Evolutionary conservation across 345 rosid genomes (phyloP), one percentile per base, ranked within the genome.

Genomic region (Salix viminalis): DNA sequence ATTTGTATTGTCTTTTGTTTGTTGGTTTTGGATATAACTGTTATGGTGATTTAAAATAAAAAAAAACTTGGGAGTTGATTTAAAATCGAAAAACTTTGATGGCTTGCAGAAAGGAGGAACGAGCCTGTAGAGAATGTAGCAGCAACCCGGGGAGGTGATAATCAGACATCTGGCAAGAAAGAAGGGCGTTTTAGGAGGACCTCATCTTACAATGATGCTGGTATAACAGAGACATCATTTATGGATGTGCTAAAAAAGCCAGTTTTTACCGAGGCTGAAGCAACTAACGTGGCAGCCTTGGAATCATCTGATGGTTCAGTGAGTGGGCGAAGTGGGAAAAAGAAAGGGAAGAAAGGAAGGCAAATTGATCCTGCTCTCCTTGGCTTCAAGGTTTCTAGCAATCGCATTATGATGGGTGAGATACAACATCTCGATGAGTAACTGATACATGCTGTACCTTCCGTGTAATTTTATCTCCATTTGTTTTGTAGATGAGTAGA

Each of bases 321-420:
- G 72, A 77, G 61, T 1, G 78, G 50, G 3, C 80, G 84, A 77
- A 79, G 87, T 8, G 87, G 89, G 26, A 94, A 92, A 83, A 94
- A 89, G 92, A 94, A 92, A 80, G 98, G 96, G 69, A 94, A 94
- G 86, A 92, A 90, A 79, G 96, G 96, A 72, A 88, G 90, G 81
- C 98, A 94, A 76, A 87, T 92, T 1, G 96, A 94, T 83, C 98
- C 92, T 1, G 88, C 97, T 36, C 97, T 92, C 72, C 92, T 94
- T 41, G 98, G 98, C 61, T 94, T 94, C 80, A 94, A 92, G 73
- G 97, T 94, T 30, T 80, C 92, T 2, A 94, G 98, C 89, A 94
- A 94, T 76, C 98, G 97, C 19, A 91, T 94, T 23, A 87, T 94
- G 88, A 94, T 92, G 97, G 98, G 97, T 26, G 96, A 94, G 80